phyloP scores from a whole-genome alignment of 768 basidiomycete species.

The Russula olivacea region DNA sequence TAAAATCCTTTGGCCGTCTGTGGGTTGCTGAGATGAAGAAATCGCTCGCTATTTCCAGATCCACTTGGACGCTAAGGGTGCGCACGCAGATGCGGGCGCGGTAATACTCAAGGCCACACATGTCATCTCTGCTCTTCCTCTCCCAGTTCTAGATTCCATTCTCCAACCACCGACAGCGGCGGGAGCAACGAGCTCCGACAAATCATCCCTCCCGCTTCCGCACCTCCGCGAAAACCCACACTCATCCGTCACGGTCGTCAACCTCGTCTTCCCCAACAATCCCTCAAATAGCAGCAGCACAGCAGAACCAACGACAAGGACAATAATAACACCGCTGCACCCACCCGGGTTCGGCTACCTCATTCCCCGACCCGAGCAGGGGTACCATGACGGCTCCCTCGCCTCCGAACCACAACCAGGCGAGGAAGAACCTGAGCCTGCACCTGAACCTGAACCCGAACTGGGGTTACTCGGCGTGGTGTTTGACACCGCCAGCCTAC shows the following conservation, averaged over 20 bases:
- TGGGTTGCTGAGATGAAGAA: neutral
- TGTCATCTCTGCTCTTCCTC: conserved; percentile 71
- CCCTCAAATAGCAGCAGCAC: conserved; percentile 30
- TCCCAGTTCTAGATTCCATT: conserved; percentile 45
- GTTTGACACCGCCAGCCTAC: conserved; percentile 79
- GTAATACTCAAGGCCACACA: conserved; percentile 45
- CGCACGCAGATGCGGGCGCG: neutral
- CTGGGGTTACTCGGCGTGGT: conserved; percentile 74
- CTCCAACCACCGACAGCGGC: conserved; percentile 32
- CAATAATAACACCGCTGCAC: conserved; percentile 43
- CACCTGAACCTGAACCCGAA: conserved; percentile 22
- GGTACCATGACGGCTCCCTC: conserved; percentile 38
- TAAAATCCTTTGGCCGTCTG: too few relatives aligned
- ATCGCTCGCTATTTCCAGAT: conserved; percentile 28
- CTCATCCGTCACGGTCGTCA: conserved; percentile 83
- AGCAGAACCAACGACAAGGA: neutral
- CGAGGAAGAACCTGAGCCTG: neutral
- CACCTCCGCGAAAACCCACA: conserved; percentile 63
- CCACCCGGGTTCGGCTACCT: conserved; percentile 93
- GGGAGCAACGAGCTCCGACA: conserved; percentile 7
- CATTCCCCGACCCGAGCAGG: conserved; percentile 66
- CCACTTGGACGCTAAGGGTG: conserved; percentile 27
- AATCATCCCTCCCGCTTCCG: conserved; percentile 37
- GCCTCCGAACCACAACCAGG: neutral
- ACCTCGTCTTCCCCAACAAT: conserved; percentile 69